A percentile compares a stretch with the other conserved stretches of the same genome.
These are phyloP conservation scores for Tetradesmus obliquus DNA, from an alignment of 139 green algal species.

Conservation along the genomic window DNA sequence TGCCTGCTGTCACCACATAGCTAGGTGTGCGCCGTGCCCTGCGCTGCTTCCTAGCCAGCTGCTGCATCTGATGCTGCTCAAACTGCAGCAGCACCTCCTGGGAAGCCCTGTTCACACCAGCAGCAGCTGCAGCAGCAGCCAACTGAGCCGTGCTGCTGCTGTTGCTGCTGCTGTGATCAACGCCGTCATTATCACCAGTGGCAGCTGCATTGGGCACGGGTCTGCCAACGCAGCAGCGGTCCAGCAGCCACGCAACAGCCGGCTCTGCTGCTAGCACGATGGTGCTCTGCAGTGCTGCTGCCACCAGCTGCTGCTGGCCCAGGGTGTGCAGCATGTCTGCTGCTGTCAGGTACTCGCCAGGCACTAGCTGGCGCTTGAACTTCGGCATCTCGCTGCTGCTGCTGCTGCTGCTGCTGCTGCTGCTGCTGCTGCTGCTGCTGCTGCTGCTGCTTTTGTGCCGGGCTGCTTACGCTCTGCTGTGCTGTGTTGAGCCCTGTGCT, in stretches of 20 bases:
- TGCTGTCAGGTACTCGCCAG: conserved; percentile 33
- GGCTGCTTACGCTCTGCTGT: neutral
- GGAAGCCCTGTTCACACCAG: neutral
- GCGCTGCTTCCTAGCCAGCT: neutral
- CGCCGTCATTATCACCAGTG: neutral
- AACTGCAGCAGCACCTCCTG: neutral
- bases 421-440: neutral
- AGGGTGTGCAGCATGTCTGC: conserved; percentile 40
- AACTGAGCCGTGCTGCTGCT: neutral
- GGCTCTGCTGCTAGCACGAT: conserved; percentile 32
- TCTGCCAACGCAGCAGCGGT: conserved; percentile 30
- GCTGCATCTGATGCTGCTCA: neutral
- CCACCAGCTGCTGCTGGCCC: conserved; percentile 9
- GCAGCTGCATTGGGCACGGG: neutral
- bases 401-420: neutral
- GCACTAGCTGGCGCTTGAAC: conserved; percentile 34
- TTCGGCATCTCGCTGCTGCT: conserved; percentile 20
- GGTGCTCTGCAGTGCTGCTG: conserved; percentile 10
- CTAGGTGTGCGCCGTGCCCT: neutral
- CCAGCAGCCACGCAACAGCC: conserved; percentile 30
- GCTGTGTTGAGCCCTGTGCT: neutral
- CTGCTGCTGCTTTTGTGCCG: neutral
- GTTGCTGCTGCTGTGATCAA: neutral
- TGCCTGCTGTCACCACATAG: neutral
- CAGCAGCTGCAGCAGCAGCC: neutral